Base-by-base conservation (phyloP, 2,329 filamentous ascomycete genomes). In the Arachnomyces sp. region DNA sequence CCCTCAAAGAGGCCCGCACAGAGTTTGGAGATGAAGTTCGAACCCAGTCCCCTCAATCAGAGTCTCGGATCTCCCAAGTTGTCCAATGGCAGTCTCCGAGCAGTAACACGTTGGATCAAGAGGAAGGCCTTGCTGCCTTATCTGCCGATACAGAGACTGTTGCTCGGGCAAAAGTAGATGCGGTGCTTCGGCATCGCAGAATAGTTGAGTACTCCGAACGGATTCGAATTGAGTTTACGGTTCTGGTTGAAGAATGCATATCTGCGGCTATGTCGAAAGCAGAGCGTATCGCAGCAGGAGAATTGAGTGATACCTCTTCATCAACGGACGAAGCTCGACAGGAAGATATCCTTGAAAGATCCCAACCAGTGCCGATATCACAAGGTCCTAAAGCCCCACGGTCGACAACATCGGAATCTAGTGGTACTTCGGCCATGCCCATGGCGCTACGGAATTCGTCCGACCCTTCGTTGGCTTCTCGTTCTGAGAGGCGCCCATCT, bases 131-230 rank as follows among this genome's bases (percentile, higher is more conserved):
- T 16, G 82, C 87, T 29, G 63, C 88, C 17, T 68, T 98, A n/a
- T 94, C 88, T 58, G 76, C 84, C 11, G 92, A 98, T 57, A 96
- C 89, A 0, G 87, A 92, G 59, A 81, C 76, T 54, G 76, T 87
- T 30, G 84, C 89, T 17, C 85, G 81, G 54, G 77, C 83, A 33
- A 98, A 98, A 60, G 85, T 96, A 2, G 92, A 98, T 54, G 85
- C 90, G 3, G 85, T 96, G 5, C 80, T 93, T 48, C 84, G 92
- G 28, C 87, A 96, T 61, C 82, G 90, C 37, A 82, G 83, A 52
- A 94, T 96, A 37, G 81, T 98, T 25, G 92, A 98, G 60, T 98
- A 98, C 58, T 82, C 89, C 0, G 92, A 98, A 64, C 81, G 93
- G 25, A 94, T 98, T 48, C 84, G 93, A 3, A 76, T 95, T 34